Base-by-base conservation (phyloP, 371 early-diverging fungal species). In the Mucor piriformis region DNA sequence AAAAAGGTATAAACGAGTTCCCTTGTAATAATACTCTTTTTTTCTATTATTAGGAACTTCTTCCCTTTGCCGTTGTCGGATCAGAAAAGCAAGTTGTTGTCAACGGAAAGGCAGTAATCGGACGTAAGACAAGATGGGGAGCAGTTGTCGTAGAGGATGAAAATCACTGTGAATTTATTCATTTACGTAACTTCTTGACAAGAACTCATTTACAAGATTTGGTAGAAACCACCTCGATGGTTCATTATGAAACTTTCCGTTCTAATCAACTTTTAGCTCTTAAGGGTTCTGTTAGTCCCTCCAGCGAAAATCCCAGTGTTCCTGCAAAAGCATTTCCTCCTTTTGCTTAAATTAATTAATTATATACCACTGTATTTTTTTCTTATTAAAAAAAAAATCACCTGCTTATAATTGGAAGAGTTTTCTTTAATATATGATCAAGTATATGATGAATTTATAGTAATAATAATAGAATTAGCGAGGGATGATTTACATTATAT, bases 161-260 rank as follows among this genome's bases (percentile, higher is more conserved):
- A 60, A 74, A 78, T 56, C 90, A 90, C 62, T 90, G 87, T 70
- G 91, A 91, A 68, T 93, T 89, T 69, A 82, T 88, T 55, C 90
- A 91, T 63, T 76, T 94, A 43, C 89, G 93, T 71, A 89, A 92
- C 81, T 93, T 94, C 70, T 75, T 94, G 68, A 91, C 92, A 8
- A 85, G 76, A 63, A 92, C 95, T 23, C 93, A 94, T 59, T 76
- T 94, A 50, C 91, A 91, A 60, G 92, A 92, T 64, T 77, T 94
- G 56, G 85, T 93, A 58, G 95, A 94, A 69, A 90, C 91, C 49
- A 94, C 95, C 7, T 84, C 91, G 8, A 83, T 89, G 67, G 81
- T 90, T 64, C 95, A 93, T 70, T 94, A 94, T 71, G 95, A 94
- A 76, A 81, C 88, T 15, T 96, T 94, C 91, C 88, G 96, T 48